Evolutionary conservation across 202 grass and related monocot species (phyloP).

Genomic region (Setaria viridis): DNA sequence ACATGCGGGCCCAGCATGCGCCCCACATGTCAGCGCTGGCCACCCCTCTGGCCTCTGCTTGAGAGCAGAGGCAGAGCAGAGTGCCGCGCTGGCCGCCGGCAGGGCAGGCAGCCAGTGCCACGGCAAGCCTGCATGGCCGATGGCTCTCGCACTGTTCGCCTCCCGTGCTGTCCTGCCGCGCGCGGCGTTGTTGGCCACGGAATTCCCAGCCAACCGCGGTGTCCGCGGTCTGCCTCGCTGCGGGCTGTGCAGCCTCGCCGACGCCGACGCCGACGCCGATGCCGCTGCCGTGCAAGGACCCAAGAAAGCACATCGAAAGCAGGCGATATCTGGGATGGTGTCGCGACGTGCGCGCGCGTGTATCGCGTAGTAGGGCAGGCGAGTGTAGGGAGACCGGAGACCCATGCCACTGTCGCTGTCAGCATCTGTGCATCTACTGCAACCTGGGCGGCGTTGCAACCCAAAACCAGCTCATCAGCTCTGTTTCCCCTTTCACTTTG

Average conservation of each 20-base stretch:
- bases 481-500: not conserved
- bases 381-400: not conserved
- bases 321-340: constrained; percentile 4
- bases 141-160: constrained; percentile 14
- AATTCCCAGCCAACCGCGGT: not conserved
- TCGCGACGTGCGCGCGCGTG: not conserved
- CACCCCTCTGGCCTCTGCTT: not conserved
- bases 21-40: not conserved
- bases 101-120: not conserved
- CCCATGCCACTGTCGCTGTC: constrained; percentile 29
- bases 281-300: not conserved
- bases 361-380: not conserved
- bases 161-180: not conserved
- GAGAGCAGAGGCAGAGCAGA: not conserved
- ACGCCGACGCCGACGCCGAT: not conserved
- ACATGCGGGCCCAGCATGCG: not conserved
- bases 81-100: not conserved
- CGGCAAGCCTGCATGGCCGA: not conserved
- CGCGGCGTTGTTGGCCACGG: not conserved
- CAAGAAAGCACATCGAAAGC: constrained; percentile 8
- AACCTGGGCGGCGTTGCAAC: not conserved
- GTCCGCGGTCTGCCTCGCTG: not conserved
- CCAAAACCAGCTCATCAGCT: constrained; percentile 24
- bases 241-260: not conserved
- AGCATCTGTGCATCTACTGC: not conserved